Conservation (phyloP, 2,329 filamentous ascomycete genomes). For the Diplodia sapinea region DNA sequence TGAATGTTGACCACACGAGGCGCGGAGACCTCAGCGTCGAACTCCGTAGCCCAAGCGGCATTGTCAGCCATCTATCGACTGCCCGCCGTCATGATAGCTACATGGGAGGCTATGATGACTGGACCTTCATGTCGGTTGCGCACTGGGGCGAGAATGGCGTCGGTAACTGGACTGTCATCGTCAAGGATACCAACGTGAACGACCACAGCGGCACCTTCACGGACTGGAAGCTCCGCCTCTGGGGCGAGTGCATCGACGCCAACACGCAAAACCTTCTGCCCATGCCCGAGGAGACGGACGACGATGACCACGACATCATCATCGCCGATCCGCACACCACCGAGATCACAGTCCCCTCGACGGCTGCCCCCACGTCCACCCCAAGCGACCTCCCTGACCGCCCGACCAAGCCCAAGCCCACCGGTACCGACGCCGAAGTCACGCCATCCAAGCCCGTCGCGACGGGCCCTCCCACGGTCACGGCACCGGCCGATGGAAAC, state of each 20-base stretch:
- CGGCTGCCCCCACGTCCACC: slow-evolving; percentile 51
- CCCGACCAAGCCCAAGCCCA: slow-evolving; percentile 66
- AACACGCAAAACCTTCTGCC: slow-evolving; percentile 75
- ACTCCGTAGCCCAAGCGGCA: slow-evolving; percentile 78
- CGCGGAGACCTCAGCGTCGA: slow-evolving; percentile 94
- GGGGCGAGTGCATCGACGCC: slow-evolving; percentile 85
- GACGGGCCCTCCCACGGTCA: slow-evolving; percentile 34
- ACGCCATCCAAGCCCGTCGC: slow-evolving; percentile 35
- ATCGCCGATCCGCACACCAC: slow-evolving; percentile 66
- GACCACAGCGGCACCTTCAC: slow-evolving; percentile 76
- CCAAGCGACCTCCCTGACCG: slow-evolving; percentile 56
- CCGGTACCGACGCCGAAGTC: slow-evolving; percentile 37
- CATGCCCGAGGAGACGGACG: slow-evolving; percentile 81
- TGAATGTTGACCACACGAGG: slow-evolving; percentile 89
- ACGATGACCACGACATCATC: slow-evolving; percentile 75
- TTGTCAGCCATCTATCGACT: slow-evolving; percentile 83
- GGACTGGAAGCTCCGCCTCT: slow-evolving; percentile 93
- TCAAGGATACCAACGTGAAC: slow-evolving; percentile 84
- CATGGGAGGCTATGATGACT: slow-evolving; percentile 79
- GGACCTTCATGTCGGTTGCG: slow-evolving; percentile 98
- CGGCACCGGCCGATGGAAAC: slow-evolving; percentile 5
- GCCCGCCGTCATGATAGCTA: slow-evolving; percentile 72
- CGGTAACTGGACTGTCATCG: slow-evolving; percentile 88
- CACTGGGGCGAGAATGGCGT: slow-evolving; percentile 93
- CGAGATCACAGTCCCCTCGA: slow-evolving; percentile 53